Evolutionary conservation across 345 rosid genomes (phyloP), one percentile per base, ranked within the genome.

Genomic region (Salix suchowensis): DNA sequence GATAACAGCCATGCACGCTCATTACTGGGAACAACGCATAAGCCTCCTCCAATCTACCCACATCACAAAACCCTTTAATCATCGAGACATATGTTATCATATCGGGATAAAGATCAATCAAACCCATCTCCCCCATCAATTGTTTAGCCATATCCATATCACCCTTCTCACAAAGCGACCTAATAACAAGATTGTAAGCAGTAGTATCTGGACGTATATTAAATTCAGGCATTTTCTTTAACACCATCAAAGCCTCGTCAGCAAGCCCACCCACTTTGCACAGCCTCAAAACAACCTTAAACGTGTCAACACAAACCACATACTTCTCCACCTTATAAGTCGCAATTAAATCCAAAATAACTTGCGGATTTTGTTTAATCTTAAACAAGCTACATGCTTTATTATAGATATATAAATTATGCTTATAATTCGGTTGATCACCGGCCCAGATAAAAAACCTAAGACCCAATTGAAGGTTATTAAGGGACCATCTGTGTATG

Each of bases 391-490:
- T 82, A 79, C 96, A 91, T 81, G 91, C 97, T 81, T 84, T 86
- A 50, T 79, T 50, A 67, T 90, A 91, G 91, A 84, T 82, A 67
- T 78, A 90, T 21, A 85, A 74, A 79, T 90, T 89, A 82, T 93
- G 97, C 82, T 92, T 86, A 65, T 87, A 89, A 40, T 79, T 81
- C 1, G 92, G 82, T 64, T 88, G 97, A 19, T 77, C 84, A 82
- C 93, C 97, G 32, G 94, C 89, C 98, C 94, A 91, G 12, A 95
- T 65, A 66, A 93, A 93, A 75, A 95, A 95, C 65, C 94, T 82
- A 65, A 95, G 87, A 85, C 92, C 97, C 83, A 72, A 48, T 4
- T 79, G 83, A 70, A 82, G 75, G n/a, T 88, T 84, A 72, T 65
- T 82, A 10, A 77, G 48, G 48, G 83, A 39, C 79, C 89, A 89